These are phyloP conservation scores for Penicillium goetzii DNA, from an alignment of 495 filamentous ascomycete genomes.

Conservation along the genomic window DNA sequence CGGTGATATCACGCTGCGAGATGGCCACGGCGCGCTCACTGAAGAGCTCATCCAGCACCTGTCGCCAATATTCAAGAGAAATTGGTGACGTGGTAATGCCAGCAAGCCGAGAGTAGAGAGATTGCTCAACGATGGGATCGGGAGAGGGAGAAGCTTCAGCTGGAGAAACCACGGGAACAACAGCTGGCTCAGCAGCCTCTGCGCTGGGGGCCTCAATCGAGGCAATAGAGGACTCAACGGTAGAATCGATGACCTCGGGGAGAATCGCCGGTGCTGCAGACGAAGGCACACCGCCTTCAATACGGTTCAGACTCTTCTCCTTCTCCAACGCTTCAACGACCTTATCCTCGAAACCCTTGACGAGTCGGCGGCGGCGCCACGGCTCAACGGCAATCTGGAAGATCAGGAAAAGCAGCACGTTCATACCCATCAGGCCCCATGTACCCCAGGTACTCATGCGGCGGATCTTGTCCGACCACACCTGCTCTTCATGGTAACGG, in stretches of 20 bases:
- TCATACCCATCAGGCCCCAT: conserved; percentile 96
- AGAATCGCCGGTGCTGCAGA: conserved; percentile 10
- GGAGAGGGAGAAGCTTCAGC: conserved; percentile 16
- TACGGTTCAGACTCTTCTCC: conserved; percentile 53
- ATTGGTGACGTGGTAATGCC: conserved; percentile 27
- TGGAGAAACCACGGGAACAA: not conserved
- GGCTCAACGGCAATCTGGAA: conserved; percentile 95
- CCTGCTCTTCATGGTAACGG: conserved; percentile 98
- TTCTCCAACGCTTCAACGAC: conserved; percentile 82
- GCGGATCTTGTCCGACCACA: conserved; percentile 97
- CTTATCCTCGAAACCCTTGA: conserved; percentile 76
- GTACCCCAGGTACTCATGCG: conserved; percentile 97
- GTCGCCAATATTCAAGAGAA: conserved; percentile 53
- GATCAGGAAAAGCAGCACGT: conserved; percentile 84
- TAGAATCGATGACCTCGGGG: conserved; percentile 23
- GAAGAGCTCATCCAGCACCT: conserved; percentile 55
- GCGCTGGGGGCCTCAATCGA: conserved; percentile 9
- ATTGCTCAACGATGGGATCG: conserved; percentile 18
- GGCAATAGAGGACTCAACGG: conserved; percentile 15
- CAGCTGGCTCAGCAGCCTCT: not conserved
- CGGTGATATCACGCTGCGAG: conserved; percentile 74
- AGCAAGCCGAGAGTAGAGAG: conserved; percentile 32
- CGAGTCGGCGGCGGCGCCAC: conserved; percentile 79
- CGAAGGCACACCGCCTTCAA: conserved; percentile 29
- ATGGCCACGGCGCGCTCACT: conserved; percentile 71